Conservation (phyloP, 805 yeast species). For the Wickerhamomyces hampshirensis region DNA sequence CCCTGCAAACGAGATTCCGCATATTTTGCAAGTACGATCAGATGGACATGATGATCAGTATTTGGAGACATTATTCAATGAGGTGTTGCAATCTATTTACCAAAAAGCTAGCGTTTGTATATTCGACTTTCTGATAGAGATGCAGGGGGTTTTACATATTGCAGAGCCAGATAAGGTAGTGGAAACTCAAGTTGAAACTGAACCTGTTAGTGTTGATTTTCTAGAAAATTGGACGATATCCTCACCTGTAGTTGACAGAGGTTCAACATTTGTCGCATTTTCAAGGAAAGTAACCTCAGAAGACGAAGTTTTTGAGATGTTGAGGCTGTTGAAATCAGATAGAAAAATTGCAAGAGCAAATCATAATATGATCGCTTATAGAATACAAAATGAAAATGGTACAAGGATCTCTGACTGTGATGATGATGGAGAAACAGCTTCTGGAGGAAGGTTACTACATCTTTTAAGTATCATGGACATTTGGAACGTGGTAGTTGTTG, state of each 20-base stretch:
- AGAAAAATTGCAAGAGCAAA: constrained; percentile 60
- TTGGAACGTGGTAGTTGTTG: constrained; percentile 72
- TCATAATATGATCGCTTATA: constrained; percentile 86
- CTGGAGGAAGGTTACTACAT: constrained; percentile 84
- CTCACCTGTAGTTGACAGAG: constrained; percentile 76
- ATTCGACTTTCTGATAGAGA: constrained; percentile 70
- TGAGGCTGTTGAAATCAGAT: constrained; percentile 55
- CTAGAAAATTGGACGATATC: constrained; percentile 73
- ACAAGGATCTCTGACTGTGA: constrained; percentile 78
- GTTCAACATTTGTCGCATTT: constrained; percentile 79
- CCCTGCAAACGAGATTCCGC: constrained; percentile 60
- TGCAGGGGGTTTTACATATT: constrained; percentile 47
- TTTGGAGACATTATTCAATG: constrained; percentile 42
- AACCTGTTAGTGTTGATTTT: constrained; percentile 32
- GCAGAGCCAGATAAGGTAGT: constrained; percentile 10
- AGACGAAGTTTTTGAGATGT: constrained; percentile 55
- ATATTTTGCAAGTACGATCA: constrained; percentile 49
- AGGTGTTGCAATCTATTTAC: constrained; percentile 50
- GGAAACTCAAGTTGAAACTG: constrained; percentile 8
- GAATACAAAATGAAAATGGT: constrained; percentile 52
- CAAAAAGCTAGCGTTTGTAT: constrained; percentile 64
- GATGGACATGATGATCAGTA: constrained; percentile 38
- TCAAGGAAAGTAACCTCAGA: constrained; percentile 58
- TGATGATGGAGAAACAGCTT: constrained; percentile 97
- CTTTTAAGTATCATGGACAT: constrained; percentile 69